Percentiles rank a stretch among this genome's conserved stretches.
phyloP scores from a whole-genome alignment of 495 filamentous ascomycete genomes.

The Oidiodendron maius region DNA sequence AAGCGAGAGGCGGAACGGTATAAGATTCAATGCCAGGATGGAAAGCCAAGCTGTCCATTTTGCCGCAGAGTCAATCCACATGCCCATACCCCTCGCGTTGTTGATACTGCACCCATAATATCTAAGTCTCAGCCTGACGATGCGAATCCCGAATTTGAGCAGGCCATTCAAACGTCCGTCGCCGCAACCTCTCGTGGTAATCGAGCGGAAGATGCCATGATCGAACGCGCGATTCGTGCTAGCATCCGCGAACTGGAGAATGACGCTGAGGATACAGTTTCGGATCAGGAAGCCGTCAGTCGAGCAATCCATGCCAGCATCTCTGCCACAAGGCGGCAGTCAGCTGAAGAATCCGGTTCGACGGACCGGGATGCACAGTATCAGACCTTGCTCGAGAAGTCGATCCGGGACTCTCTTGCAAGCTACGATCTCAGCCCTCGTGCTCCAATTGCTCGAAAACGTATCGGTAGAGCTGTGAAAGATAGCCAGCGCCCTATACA shows the following conservation, averaged over 20 bases:
- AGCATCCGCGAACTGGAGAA: constrained; percentile 55
- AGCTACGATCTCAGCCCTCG: constrained; percentile 27
- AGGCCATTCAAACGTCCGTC: constrained; percentile 63
- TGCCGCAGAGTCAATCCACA: constrained; percentile 12
- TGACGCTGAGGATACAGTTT: constrained; percentile 11
- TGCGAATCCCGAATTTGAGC: constrained; percentile 52
- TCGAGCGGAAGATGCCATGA: constrained; percentile 54
- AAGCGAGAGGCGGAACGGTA: constrained; percentile 23
- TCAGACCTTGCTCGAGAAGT: constrained; percentile 51
- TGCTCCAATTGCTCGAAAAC: constrained; percentile 18
- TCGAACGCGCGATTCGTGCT: constrained; percentile 65
- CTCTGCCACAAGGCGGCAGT: constrained; percentile 2
- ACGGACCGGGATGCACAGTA: constrained; percentile 39
- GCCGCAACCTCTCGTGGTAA: constrained; percentile 62
- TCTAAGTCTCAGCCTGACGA: constrained; percentile 15
- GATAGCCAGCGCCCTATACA: constrained; percentile 7
- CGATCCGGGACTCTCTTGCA: constrained; percentile 47
- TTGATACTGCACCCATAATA: constrained; percentile 2
- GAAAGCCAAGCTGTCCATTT: constrained; percentile 18
- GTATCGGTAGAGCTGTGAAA: constrained; percentile 28
- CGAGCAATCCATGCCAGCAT: constrained; percentile 25
- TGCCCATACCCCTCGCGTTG: constrained; percentile 10
- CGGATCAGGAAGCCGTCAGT: constrained; percentile 29
- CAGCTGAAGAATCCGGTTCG: neutral
- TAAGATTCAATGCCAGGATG: constrained; percentile 9